phyloP scores from a whole-genome alignment of 1,139 yeast genomes.

The Williopsis jadinii region DNA sequence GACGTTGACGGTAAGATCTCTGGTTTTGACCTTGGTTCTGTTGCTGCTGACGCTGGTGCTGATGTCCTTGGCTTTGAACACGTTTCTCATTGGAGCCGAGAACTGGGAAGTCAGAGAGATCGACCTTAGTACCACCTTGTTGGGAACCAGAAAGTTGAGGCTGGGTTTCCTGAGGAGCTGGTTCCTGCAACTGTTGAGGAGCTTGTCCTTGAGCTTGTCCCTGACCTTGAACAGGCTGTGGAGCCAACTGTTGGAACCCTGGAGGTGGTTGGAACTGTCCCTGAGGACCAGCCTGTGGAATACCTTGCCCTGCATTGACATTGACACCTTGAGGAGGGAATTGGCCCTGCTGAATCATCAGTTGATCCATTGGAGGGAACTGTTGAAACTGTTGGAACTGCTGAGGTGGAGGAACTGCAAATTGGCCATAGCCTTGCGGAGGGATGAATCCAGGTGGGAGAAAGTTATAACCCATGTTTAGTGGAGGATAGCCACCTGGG shows the following conservation, averaged over 20 bases:
- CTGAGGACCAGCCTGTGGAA: conserved; percentile 7
- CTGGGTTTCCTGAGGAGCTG: conserved; percentile 3
- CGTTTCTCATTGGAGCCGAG: conserved; percentile 6
- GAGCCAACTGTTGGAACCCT: background rate
- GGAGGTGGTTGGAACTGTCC: conserved; percentile 4
- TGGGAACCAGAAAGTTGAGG: background rate
- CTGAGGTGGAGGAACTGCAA: conserved; percentile 9
- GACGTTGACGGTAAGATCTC: conserved; percentile 14
- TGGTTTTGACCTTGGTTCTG: conserved; percentile 20
- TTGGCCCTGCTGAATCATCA: conserved; percentile 13
- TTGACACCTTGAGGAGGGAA: conserved; percentile 9
- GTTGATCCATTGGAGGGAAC: conserved; percentile 14
- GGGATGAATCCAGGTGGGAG: conserved; percentile 23
- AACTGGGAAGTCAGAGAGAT: conserved; percentile 16
- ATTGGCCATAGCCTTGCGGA: conserved; percentile 26
- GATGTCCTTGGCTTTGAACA: background rate
- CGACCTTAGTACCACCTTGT: conserved; percentile 14
- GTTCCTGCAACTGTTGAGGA: conserved; percentile 12
- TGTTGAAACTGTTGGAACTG: conserved; percentile 11
- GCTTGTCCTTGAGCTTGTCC: conserved; percentile 7
- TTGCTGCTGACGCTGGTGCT: background rate
- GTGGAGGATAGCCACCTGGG: conserved; percentile 1
- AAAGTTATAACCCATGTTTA: conserved; percentile 24
- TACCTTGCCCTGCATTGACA: conserved; percentile 18
- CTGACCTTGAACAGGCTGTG: conserved; percentile 7